Conservation (phyloP, 176 grass and related monocot genomes). For the Carex pumila region DNA sequence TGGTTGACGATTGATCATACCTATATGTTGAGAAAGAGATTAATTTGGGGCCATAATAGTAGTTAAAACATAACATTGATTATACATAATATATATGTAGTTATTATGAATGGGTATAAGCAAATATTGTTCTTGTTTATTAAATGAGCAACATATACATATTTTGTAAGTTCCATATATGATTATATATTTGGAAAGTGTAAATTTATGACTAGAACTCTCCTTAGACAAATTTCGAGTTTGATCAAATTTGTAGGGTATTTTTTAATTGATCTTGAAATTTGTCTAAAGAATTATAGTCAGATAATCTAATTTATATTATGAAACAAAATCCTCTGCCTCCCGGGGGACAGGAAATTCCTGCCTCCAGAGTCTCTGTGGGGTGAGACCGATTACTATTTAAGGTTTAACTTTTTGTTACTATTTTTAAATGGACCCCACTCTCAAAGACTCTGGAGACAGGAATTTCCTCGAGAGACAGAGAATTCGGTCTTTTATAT, state of each 20-base stretch:
- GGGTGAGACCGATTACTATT: too few relatives aligned
- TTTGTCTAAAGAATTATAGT: not conserved
- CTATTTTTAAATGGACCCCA: too few relatives aligned
- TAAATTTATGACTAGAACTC: not conserved
- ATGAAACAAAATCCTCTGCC: too few relatives aligned
- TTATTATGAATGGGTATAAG: not conserved
- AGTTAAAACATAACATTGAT: not conserved
- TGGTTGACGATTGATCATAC: constrained; percentile 20
- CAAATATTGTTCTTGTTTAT: not conserved
- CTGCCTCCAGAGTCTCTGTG: too few relatives aligned
- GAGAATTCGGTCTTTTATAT: too few relatives aligned
- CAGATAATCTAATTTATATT: not conserved
- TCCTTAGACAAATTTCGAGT: not conserved
- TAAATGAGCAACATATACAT: not conserved
- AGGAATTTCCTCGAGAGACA: too few relatives aligned
- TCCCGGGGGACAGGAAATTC: too few relatives aligned
- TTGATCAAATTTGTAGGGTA: not conserved
- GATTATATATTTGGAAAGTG: not conserved
- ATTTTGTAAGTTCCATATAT: not conserved
- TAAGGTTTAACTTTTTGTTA: too few relatives aligned
- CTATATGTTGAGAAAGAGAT: not conserved
- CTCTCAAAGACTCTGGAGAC: too few relatives aligned
- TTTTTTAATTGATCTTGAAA: not conserved
- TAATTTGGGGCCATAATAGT: not conserved
- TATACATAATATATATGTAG: not conserved